These are phyloP conservation scores for Glycine soja DNA, from an alignment of 306 rosid genomes.

Conservation along the genomic window DNA sequence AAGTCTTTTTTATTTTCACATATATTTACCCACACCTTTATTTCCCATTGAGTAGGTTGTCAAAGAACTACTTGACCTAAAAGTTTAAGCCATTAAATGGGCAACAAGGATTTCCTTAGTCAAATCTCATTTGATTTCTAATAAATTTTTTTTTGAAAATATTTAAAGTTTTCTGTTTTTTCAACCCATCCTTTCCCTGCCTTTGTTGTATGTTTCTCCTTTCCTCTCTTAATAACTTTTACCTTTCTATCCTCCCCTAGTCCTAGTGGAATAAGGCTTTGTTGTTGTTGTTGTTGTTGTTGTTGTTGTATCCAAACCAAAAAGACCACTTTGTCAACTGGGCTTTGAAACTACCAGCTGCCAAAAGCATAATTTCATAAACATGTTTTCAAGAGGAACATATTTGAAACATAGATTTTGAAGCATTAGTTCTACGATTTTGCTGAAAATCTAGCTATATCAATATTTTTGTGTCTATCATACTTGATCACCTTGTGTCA, in stretches of 20 bases:
- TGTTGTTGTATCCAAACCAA: neutral
- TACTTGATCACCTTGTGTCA: neutral
- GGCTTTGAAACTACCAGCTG: neutral
- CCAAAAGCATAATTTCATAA: conserved; percentile 24
- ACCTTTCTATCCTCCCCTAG: neutral
- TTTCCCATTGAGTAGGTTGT: conserved; percentile 1
- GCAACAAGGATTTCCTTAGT: conserved; percentile 23
- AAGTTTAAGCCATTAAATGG: conserved; percentile 26
- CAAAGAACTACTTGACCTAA: conserved; percentile 14
- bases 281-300: neutral
- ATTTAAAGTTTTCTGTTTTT: conserved; percentile 10
- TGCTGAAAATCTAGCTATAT: conserved; percentile 25
- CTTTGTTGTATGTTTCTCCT: neutral
- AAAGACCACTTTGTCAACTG: conserved; percentile 4
- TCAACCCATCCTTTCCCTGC: conserved; percentile 6
- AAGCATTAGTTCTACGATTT: conserved; percentile 30
- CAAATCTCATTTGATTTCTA: conserved; percentile 8
- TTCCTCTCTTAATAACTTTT: conserved; percentile 18
- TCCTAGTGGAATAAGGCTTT: neutral
- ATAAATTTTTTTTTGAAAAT: conserved; percentile 17
- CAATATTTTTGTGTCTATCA: neutral
- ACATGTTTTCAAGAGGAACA: conserved; percentile 6
- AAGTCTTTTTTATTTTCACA: conserved; percentile 33
- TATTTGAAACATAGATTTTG: conserved; percentile 23
- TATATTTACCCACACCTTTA: conserved; percentile 26